Evolutionary conservation across 2,329 filamentous ascomycete genomes (phyloP).

Genomic region (Diaporthe vexans): DNA sequence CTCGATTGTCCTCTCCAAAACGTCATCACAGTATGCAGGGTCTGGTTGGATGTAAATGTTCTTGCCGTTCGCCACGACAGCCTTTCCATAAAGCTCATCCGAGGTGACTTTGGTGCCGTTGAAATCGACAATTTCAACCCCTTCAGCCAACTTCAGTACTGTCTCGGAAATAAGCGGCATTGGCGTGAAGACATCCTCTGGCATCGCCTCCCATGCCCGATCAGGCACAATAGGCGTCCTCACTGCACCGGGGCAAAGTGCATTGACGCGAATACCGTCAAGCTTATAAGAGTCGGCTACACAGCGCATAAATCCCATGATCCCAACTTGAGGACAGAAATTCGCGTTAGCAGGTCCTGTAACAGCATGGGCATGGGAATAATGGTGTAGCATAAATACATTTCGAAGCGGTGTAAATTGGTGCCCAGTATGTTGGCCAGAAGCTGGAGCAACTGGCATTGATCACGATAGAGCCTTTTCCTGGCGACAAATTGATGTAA

Average conservation of each 20-base stretch:
- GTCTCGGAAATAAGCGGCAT: constrained; percentile 16
- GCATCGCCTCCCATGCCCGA: constrained; percentile 15
- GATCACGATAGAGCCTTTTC: constrained; percentile 37
- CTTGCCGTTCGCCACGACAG: constrained; percentile 34
- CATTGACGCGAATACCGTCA: constrained; percentile 37
- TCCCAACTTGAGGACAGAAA: not conserved
- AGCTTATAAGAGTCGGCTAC: constrained; percentile 30
- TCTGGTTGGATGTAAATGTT: constrained; percentile 29
- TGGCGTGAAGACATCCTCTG: constrained; percentile 36
- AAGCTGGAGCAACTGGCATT: constrained; percentile 39
- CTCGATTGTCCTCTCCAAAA: constrained; percentile 21
- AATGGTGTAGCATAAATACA: constrained; percentile 20
- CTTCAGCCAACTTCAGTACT: constrained; percentile 33
- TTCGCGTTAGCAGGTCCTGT: not conserved
- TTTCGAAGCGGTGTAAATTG: constrained; percentile 40
- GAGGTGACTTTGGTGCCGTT: constrained; percentile 16
- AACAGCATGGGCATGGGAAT: rapidly evolving
- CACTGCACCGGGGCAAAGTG: constrained; percentile 36
- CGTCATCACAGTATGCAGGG: constrained; percentile 26
- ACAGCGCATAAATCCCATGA: constrained; percentile 35
- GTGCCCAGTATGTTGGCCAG: constrained; percentile 40
- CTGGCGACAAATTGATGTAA: constrained; percentile 36
- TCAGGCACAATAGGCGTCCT: constrained; percentile 29
- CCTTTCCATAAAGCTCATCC: constrained; percentile 33
- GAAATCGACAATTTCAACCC: constrained; percentile 31